These are phyloP conservation scores for Prunella vulgaris DNA, from an alignment of 257 asterid species.

Conservation along the genomic window DNA sequence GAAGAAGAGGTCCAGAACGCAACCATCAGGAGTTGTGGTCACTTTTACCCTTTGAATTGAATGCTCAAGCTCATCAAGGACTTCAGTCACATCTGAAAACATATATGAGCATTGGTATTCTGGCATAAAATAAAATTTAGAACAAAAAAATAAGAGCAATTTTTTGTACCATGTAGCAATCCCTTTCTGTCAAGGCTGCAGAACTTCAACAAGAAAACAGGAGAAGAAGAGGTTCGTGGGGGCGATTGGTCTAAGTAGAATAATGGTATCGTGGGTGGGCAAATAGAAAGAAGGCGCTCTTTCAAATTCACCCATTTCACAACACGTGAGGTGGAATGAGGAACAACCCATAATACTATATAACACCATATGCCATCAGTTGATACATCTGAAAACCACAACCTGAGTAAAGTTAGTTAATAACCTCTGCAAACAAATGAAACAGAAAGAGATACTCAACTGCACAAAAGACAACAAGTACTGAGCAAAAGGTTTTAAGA, in stretches of 20 bases:
- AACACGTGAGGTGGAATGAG: constrained; percentile 37
- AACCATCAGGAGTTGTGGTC: constrained; percentile 74
- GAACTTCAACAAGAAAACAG: constrained; percentile 55
- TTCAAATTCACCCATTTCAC: constrained; percentile 68
- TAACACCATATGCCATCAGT: constrained; percentile 91
- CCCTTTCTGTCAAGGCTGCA: constrained; percentile 64
- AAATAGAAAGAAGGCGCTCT: constrained; percentile 58
- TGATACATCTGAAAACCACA: constrained; percentile 60
- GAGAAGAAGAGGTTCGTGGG: constrained; percentile 32
- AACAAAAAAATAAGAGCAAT: not conserved
- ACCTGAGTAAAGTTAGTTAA: not conserved
- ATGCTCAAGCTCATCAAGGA: constrained; percentile 67
- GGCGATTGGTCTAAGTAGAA: constrained; percentile 45
- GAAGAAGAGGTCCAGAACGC: constrained; percentile 72
- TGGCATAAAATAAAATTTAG: constrained; percentile 1
- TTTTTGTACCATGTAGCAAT: constrained; percentile 57
- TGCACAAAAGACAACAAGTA: not conserved
- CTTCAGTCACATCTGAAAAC: constrained; percentile 61
- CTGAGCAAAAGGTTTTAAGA: not conserved
- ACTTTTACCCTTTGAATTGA: constrained; percentile 74
- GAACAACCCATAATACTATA: constrained; percentile 60
- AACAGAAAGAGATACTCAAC: not conserved
- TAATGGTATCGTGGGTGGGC: constrained; percentile 52
- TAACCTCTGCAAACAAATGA: not conserved
- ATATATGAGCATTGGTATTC: not conserved